Base-by-base conservation (phyloP, 108 stramenopile species). In the Skeletonema costatum region DNA sequence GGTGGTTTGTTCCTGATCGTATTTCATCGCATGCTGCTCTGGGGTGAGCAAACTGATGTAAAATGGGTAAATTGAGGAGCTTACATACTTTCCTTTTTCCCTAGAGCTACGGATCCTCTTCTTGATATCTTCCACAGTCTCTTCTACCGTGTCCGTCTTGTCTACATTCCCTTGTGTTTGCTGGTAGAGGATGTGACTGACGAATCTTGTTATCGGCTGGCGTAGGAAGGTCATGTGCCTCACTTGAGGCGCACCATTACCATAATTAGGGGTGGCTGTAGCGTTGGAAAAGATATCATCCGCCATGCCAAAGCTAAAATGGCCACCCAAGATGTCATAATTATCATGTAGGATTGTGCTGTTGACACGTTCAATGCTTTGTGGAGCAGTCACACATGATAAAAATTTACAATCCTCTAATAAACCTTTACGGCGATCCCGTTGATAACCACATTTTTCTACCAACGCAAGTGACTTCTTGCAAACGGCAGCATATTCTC, bases 321-420 rank as follows among this genome's bases (percentile, higher is more conserved):
- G 87, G 16, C 89, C 87, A 14, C 71, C 77, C 44, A 78, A 64
- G 4, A 87, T 74, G 61, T 89, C 87, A 36, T 82, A n/a, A 12
- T 71, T 32, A 31, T 81, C 59, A 48, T 60, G 67, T 35, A 86
- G 31, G 31, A 81, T 74, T 32, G 70, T 39, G 60, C 51, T 60
- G 38, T 60, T 62, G 59, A 67, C 78, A 35, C 9, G 11, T 10
- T 63, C 29, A 46, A 50, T 21, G 21, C 10, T 0, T 46, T 48
- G 2, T 16, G 25, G 30, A 32, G 32, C 61, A 4, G 13, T 59
- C 53, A 12, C 64, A 32, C 71, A n/a, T 9, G 38, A 38, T 76
- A 59, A 32, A 1, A 60, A n/a, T 38, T 29, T 32, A 60, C 82
- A 83, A 11, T 50, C 32, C 16, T 74, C 33, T 70, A 77, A 62